Percentiles rank a stretch among this genome's conserved stretches.
Conservation (phyloP, 2,329 filamentous ascomycete species). For the Diaporthe batatas region DNA sequence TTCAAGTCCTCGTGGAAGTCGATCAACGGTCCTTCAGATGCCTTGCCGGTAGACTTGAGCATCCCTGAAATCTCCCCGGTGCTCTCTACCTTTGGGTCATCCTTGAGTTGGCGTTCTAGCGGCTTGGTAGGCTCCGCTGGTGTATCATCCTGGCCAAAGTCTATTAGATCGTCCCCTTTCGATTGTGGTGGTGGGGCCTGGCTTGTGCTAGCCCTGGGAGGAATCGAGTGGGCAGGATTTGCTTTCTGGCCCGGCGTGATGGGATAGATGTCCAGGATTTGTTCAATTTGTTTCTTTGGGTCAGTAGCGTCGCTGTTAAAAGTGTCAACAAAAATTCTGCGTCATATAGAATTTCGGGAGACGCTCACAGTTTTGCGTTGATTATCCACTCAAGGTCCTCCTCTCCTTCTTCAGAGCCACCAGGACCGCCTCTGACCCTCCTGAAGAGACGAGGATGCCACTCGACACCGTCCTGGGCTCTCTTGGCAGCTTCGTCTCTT, state of each 20-base stretch:
- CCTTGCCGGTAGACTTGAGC: conserved; percentile 62
- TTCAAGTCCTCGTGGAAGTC: conserved; percentile 70
- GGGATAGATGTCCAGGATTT: conserved; percentile 88
- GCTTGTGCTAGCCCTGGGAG: conserved; percentile 55
- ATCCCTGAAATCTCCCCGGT: conserved; percentile 58
- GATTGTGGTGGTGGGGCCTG: conserved; percentile 43
- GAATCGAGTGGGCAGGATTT: conserved; percentile 67
- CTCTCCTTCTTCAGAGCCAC: conserved; percentile 81
- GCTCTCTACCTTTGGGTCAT: conserved; percentile 44
- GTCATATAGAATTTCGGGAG: not conserved
- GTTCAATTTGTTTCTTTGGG: conserved; percentile 75
- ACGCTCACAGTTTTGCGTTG: conserved; percentile 82
- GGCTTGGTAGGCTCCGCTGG: conserved; percentile 37
- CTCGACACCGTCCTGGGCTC: conserved; percentile 82
- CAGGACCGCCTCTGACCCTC: conserved; percentile 76
- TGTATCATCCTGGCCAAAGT: conserved; percentile 65
- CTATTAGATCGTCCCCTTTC: conserved; percentile 63
- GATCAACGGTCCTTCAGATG: conserved; percentile 62
- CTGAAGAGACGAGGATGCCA: conserved; percentile 93
- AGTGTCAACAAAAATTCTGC: conserved; percentile 26
- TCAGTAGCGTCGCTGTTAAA: conserved; percentile 71
- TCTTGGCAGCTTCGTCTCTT: conserved; percentile 85
- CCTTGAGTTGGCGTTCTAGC: conserved; percentile 22
- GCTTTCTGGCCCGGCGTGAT: conserved; percentile 82
- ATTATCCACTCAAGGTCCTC: conserved; percentile 97